These are phyloP conservation scores for Penicillium waksmanii DNA, from an alignment of 495 filamentous ascomycete species.

Conservation along the genomic window DNA sequence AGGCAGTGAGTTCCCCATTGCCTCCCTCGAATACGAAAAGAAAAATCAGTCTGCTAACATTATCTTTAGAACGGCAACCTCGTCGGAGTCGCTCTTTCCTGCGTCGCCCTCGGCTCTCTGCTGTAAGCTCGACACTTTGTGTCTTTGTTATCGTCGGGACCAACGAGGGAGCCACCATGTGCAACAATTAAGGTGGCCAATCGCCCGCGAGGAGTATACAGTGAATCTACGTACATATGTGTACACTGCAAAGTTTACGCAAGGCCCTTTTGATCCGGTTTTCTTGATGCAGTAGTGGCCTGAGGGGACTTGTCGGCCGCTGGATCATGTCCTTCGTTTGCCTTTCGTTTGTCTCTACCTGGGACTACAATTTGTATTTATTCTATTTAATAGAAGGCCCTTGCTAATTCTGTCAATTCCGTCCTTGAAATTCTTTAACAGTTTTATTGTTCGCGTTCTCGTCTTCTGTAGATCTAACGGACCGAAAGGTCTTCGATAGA, in stretches of 20 bases:
- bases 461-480: too few species aligned
- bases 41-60: neutral
- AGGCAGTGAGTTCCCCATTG: conserved; percentile 29
- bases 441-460: too few species aligned
- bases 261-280: conserved; percentile 18
- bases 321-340: conserved; percentile 22
- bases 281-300: neutral
- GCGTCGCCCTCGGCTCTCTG: conserved; percentile 45
- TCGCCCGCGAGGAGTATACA: conserved; percentile 4
- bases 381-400: conserved; percentile 16
- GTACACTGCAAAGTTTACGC: conserved; percentile 16
- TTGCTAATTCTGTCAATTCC: conserved; percentile 3
- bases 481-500: too few species aligned
- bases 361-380: conserved; percentile 23
- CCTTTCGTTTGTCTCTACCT: conserved; percentile 20
- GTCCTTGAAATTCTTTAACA: neutral
- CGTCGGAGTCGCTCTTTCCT: conserved; percentile 49
- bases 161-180: conserved; percentile 9
- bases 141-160: neutral
- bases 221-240: conserved; percentile 17
- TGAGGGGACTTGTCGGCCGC: neutral
- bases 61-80: conserved; percentile 33
- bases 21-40: neutral
- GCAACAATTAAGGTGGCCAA: neutral
- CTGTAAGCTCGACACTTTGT: conserved; percentile 33